Conservation (phyloP, 2,329 filamentous ascomycete species). For the Fusarium guadeloupense region DNA sequence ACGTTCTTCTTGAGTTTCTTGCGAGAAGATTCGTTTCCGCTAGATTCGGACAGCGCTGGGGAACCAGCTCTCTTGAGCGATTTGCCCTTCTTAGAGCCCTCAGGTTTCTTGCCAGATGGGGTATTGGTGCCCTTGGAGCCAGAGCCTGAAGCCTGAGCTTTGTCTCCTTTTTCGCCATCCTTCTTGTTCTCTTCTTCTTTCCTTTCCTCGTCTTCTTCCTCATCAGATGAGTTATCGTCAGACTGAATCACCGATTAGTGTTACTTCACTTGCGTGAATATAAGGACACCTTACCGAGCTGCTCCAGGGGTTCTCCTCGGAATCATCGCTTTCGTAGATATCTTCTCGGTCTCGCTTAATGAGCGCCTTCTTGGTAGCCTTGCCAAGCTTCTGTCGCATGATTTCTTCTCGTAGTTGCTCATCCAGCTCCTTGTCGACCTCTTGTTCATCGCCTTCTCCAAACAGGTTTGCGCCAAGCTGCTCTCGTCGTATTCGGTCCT, state of each 20-base stretch:
- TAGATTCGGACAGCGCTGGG: constrained; percentile 87
- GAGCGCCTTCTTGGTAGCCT: constrained; percentile 80
- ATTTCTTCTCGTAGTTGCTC: constrained; percentile 75
- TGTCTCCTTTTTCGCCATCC: constrained; percentile 59
- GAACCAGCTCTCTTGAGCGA: constrained; percentile 85
- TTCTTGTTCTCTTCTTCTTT: constrained; percentile 62
- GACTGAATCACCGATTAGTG: constrained; percentile 51
- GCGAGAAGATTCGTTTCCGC: constrained; percentile 88
- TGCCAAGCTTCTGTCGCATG: constrained; percentile 75
- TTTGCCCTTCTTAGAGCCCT: constrained; percentile 62
- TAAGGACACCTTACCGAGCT: constrained; percentile 47
- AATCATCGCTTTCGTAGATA: constrained; percentile 80
- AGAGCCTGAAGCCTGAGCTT: constrained; percentile 61
- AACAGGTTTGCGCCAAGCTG: constrained; percentile 91
- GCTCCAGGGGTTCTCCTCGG: constrained; percentile 55
- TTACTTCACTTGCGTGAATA: background rate
- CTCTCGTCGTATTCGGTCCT: constrained; percentile 78
- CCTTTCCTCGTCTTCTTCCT: constrained; percentile 50
- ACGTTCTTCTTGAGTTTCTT: constrained; percentile 76
- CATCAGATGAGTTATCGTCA: constrained; percentile 56
- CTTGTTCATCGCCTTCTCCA: constrained; percentile 72
- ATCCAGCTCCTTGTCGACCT: constrained; percentile 78
- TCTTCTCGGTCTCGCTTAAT: constrained; percentile 86
- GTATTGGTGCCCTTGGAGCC: constrained; percentile 74
- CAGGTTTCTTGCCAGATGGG: constrained; percentile 58